A percentile compares a stretch with the other conserved stretches of the same genome.
Evolutionary conservation across 1,139 yeast genomes (phyloP).

Genomic region (Kluyveromyces sp.): DNA sequence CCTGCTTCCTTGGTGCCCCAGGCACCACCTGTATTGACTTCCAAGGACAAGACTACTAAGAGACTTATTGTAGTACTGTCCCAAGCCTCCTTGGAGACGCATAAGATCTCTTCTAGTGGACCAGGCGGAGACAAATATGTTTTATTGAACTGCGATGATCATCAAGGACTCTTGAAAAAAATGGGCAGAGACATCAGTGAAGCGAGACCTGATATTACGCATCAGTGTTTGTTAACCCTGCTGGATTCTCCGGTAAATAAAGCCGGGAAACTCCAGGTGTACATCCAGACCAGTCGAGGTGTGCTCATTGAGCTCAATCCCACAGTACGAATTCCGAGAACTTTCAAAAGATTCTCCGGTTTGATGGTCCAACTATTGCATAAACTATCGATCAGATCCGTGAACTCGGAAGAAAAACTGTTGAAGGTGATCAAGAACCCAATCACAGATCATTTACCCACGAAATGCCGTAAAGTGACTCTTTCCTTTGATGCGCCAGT

Average conservation of each 20-base stretch:
- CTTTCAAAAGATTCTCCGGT: conserved; percentile 95
- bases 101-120: conserved; percentile 68
- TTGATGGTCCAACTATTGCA: conserved; percentile 94
- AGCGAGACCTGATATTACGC: conserved; percentile 97
- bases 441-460: conserved; percentile 91
- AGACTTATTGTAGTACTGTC: conserved; percentile 87
- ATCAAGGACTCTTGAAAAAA: conserved; percentile 88
- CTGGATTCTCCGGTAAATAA: conserved; percentile 95
- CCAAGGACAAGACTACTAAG: conserved; percentile 76
- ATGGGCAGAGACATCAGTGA: conserved; percentile 97
- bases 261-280: conserved; percentile 93
- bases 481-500: conserved; percentile 92
- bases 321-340: conserved; percentile 92
- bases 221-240: conserved; percentile 85
- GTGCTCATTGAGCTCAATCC: conserved; percentile 95
- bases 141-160: conserved; percentile 92
- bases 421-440: conserved; percentile 94
- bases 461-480: conserved; percentile 89
- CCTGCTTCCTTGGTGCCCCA: conserved; percentile 77
- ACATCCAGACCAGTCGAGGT: conserved; percentile 91
- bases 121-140: conserved; percentile 91
- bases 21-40: conserved; percentile 72
- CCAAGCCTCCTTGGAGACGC: conserved; percentile 93
- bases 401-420: conserved; percentile 88
- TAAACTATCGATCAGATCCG: conserved; percentile 85